Base-by-base conservation (phyloP, 2,329 filamentous ascomycete genomes). In the Penicillium occitanis region DNA sequence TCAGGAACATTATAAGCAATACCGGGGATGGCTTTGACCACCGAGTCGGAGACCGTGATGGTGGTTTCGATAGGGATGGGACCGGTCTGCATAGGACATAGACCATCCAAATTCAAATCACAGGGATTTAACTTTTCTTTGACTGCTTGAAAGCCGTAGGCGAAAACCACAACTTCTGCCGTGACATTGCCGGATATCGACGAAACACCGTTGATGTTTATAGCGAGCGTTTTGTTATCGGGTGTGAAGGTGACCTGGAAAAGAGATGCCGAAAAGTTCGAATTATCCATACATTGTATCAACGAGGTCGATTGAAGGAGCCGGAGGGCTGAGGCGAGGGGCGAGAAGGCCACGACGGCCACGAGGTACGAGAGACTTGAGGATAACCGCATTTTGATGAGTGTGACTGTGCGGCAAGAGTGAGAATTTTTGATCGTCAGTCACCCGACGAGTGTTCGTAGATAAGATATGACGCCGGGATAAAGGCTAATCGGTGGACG, bases 1-100 rank as follows among this genome's bases (percentile, higher is more conserved):
- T 97, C 94, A 59, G 93, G 93, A 51, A 98, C 90, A 61, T 86
- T 90, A 80, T 95, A 98, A 62, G 92, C 91, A 74, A 97, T 94
- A 84, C 85, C 87, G 66, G 93, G 93, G 73, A 98, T 88, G 63
- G 86, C 78, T 28, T 81, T 79, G 67, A 91, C 80, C 46, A 90
- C 86, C 30, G 83, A 81, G 13, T 78, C 71, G 10, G 82, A 79
- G 59, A 95, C 80, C 1, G 81, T 77, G 42, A 94, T 76, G 73
- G 90, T 91, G 74, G 92, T 92, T 61, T 87, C 84, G 73, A 96
- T 85, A 64, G 90, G 86, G 75, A 97, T 90, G 72, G 91, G 89
- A 70, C 92, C 93, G 8, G 92, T 87, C 69, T 88, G 90, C 93
- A 97, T 96, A 66, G 93, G 93, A 79, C 94, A 98, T 73, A 97